Percentiles rank a stretch among this genome's conserved stretches.
phyloP scores from a whole-genome alignment of 257 asterid genomes.

The Solanum lycopersicoides region DNA sequence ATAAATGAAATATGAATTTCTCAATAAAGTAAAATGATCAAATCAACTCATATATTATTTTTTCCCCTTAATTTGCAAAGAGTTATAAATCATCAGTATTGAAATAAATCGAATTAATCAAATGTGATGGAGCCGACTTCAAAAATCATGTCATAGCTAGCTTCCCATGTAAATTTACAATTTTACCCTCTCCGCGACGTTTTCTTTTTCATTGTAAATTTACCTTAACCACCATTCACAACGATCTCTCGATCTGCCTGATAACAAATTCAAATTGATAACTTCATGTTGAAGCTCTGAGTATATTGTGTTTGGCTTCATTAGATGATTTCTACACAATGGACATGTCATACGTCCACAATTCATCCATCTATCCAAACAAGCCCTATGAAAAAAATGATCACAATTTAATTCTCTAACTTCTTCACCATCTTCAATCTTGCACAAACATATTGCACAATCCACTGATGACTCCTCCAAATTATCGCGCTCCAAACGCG shows the following conservation, averaged over 20 bases:
- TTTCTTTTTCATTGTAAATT: background rate
- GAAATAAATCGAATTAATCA: background rate
- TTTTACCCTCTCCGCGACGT: background rate
- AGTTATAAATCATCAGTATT: no score
- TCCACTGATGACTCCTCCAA: background rate
- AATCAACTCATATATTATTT: background rate
- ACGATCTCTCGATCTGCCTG: background rate
- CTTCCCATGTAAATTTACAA: background rate
- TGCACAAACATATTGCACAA: constrained; percentile 11
- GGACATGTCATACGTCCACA: constrained; percentile 15
- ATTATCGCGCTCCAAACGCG: background rate
- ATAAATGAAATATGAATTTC: background rate
- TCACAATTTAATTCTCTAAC: constrained; percentile 7
- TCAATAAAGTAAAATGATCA: background rate
- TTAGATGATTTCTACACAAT: constrained; percentile 3
- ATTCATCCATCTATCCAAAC: constrained; percentile 19
- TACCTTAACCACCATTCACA: background rate
- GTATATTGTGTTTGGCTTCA: background rate
- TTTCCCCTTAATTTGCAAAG: background rate
- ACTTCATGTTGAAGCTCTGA: background rate
- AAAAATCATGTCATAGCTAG: no score
- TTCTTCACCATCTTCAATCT: constrained; percentile 12
- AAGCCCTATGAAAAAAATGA: constrained; percentile 16
- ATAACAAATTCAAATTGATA: background rate
- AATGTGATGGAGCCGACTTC: background rate